A percentile compares a stretch with the other conserved stretches of the same genome.
Evolutionary conservation across 371 early-diverging fungal species (phyloP).

Genomic region (Mortierella polycephala): DNA sequence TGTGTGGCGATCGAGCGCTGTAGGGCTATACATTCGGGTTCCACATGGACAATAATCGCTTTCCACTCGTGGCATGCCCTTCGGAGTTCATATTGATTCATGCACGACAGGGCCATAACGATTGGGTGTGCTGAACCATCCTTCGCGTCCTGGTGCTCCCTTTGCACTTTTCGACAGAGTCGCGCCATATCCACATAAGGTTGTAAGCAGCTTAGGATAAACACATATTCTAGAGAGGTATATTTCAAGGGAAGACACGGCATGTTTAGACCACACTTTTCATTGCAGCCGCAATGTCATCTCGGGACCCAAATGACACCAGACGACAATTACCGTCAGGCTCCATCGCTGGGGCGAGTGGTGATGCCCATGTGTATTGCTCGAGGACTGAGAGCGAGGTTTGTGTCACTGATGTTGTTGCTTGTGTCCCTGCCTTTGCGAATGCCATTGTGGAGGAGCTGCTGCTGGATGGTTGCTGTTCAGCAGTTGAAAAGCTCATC

Average conservation of each 20-base stretch:
- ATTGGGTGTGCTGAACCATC: slow-evolving; percentile 11
- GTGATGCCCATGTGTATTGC: slow-evolving; percentile 42
- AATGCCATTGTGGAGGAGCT: neutral
- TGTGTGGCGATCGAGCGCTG: slow-evolving; percentile 26
- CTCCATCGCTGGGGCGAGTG: slow-evolving; percentile 44
- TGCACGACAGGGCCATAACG: slow-evolving; percentile 41
- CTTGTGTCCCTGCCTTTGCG: neutral
- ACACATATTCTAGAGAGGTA: slow-evolving; percentile 40
- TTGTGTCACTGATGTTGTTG: slow-evolving; percentile 6
- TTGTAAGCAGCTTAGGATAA: slow-evolving; percentile 48
- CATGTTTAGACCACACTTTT: too few species aligned
- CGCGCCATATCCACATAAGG: slow-evolving; percentile 47
- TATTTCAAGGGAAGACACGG: neutral
- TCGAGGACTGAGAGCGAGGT: slow-evolving; percentile 46
- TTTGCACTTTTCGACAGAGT: slow-evolving; percentile 20
- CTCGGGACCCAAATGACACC: neutral
- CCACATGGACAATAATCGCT: slow-evolving; percentile 42
- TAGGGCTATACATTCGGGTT: slow-evolving; percentile 50
- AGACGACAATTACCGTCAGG: slow-evolving; percentile 35
- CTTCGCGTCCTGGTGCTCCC: slow-evolving; percentile 5
- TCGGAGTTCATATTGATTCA: slow-evolving; percentile 52
- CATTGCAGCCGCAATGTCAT: too few species aligned
- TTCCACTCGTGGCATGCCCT: slow-evolving; percentile 51
- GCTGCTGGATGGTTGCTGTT: neutral
- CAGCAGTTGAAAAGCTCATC: too few species aligned